phyloP scores from a whole-genome alignment of 169 alveolate species.

The Fabrea salina region DNA sequence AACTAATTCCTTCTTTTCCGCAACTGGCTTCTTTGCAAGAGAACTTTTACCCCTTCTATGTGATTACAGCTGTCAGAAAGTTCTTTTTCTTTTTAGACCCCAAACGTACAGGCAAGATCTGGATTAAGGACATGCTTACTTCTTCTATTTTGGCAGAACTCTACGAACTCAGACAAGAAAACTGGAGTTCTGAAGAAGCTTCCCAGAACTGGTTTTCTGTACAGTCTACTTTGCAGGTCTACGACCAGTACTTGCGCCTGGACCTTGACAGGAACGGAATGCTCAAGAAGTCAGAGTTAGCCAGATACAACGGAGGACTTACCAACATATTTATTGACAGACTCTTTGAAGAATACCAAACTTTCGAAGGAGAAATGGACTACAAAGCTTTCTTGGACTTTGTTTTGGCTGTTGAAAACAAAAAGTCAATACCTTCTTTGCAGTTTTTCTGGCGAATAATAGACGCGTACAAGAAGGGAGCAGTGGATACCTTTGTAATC shows the following conservation, averaged over 20 bases:
- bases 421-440: constrained; percentile 65
- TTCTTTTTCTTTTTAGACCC: constrained; percentile 84
- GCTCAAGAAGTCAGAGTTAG: constrained; percentile 70
- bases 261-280: constrained; percentile 81
- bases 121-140: constrained; percentile 81
- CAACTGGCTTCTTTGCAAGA: constrained; percentile 65
- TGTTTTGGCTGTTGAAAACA: constrained; percentile 83
- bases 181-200: constrained; percentile 63
- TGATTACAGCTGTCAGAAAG: constrained; percentile 83
- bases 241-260: constrained; percentile 73
- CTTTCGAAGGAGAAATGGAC: constrained; percentile 84
- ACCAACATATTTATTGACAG: constrained; percentile 79
- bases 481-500: constrained; percentile 82
- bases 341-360: constrained; percentile 81
- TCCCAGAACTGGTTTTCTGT: constrained; percentile 80
- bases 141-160: constrained; percentile 80
- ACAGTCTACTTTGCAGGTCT: constrained; percentile 68
- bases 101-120: constrained; percentile 77
- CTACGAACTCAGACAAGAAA: constrained; percentile 73
- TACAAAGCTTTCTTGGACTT: constrained; percentile 80
- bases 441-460: constrained; percentile 65
- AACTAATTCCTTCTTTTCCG: constrained; percentile 78
- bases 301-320: constrained; percentile 73
- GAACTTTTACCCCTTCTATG: constrained; percentile 79
- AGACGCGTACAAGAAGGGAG: constrained; percentile 72